Percentiles rank a stretch among this genome's conserved stretches.
phyloP scores from a whole-genome alignment of 441 rosid genomes.

The Croton laevigatus region DNA sequence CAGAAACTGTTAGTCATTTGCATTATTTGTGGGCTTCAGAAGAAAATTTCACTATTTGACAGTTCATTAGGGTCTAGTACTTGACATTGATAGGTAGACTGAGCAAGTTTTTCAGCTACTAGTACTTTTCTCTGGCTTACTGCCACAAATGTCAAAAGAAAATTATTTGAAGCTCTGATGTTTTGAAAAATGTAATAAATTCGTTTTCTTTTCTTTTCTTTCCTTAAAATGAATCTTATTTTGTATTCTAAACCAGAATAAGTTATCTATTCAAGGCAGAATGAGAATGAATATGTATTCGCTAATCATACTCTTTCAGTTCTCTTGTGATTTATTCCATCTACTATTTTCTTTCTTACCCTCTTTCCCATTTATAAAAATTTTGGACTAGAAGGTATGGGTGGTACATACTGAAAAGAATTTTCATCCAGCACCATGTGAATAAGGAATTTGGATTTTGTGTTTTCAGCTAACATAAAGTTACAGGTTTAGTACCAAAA shows the following conservation, averaged over 20 bases:
- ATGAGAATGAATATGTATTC: neutral
- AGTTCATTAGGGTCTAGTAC: neutral
- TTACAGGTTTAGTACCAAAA: neutral
- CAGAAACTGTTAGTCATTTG: neutral
- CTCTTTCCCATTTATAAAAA: neutral
- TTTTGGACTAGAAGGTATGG: neutral
- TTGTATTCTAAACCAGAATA: neutral
- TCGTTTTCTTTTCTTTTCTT: neutral
- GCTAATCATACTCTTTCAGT: neutral
- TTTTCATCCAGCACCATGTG: neutral
- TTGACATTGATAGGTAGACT: neutral
- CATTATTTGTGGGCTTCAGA: neutral
- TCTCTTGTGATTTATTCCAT: neutral
- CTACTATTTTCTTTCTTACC: neutral
- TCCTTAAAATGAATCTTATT: neutral
- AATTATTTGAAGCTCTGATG: neutral
- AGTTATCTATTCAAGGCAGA: neutral
- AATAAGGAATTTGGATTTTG: neutral
- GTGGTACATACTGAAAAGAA: neutral
- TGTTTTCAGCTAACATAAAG: neutral
- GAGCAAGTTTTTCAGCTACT: neutral
- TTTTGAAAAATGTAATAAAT: neutral
- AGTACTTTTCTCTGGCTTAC: neutral
- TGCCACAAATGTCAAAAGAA: neutral
- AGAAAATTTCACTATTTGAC: neutral